Percentiles rank a stretch among this genome's conserved stretches.
Evolutionary conservation across 2,329 filamentous ascomycete genomes (phyloP).

Genomic region (Chrysoporthe puriensis): DNA sequence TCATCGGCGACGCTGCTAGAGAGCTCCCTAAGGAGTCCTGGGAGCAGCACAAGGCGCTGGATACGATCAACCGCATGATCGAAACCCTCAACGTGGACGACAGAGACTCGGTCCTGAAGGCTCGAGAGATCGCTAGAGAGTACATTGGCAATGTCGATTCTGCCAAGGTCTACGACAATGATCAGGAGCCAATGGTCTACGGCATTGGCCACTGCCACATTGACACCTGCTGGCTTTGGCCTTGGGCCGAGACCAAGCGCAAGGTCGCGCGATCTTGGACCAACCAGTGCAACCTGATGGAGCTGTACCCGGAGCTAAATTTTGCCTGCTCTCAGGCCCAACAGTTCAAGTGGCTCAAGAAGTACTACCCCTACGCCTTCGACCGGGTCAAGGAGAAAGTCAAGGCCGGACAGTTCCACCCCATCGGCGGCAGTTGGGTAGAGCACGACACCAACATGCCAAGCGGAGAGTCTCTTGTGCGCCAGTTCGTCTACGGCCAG

Average conservation of each 20-base stretch:
- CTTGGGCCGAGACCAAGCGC: conserved; percentile 95
- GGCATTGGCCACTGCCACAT: conserved; percentile 97
- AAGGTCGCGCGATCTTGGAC: conserved; percentile 97
- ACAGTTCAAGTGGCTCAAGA: conserved; percentile 96
- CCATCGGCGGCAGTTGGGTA: conserved; percentile 97
- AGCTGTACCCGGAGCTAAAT: conserved; percentile 89
- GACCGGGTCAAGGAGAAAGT: conserved; percentile 91
- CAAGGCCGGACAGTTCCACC: conserved; percentile 87
- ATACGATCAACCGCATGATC: conserved; percentile 86
- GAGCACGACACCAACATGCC: conserved; percentile 99
- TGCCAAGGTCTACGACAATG: conserved; percentile 78
- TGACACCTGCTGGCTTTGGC: conserved; percentile 98
- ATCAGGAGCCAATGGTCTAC: conserved; percentile 76
- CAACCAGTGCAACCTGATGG: conserved; percentile 93
- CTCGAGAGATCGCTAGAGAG: conserved; percentile 79
- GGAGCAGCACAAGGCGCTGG: conserved; percentile 84
- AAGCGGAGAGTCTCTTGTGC: conserved; percentile 88
- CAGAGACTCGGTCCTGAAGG: conserved; percentile 76
- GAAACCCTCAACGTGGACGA: conserved; percentile 83
- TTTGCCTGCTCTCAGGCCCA: conserved; percentile 95
- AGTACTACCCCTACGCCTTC: conserved; percentile 84
- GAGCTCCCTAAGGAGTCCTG: conserved; percentile 89
- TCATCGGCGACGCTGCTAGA: conserved; percentile 87
- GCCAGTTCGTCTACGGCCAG: conserved; percentile 95
- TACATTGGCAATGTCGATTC: conserved; percentile 87